Evolutionary conservation across 495 filamentous ascomycete genomes (phyloP).

Genomic region (Penicillium verhagenii): DNA sequence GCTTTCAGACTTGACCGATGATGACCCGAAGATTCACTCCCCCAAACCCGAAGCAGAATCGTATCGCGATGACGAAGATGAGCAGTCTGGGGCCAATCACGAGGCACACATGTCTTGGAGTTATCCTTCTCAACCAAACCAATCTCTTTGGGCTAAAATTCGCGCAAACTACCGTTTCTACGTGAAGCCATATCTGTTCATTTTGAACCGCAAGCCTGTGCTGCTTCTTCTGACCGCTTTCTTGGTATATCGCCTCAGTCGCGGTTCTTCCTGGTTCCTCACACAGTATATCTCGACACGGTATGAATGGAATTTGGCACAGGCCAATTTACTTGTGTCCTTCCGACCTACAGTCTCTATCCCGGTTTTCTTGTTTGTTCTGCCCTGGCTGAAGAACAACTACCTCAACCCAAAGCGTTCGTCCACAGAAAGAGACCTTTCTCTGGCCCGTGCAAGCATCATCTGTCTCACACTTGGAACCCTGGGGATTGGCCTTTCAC

Average conservation of each 20-base stretch:
- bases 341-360: conserved; percentile 51
- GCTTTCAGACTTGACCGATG: conserved; percentile 30
- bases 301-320: conserved; percentile 54
- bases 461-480: conserved; percentile 45
- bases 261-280: conserved; percentile 51
- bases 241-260: conserved; percentile 50
- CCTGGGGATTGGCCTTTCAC: conserved; percentile 47
- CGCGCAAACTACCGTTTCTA: conserved; percentile 24
- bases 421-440: conserved; percentile 50
- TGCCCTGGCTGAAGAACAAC: conserved; percentile 39
- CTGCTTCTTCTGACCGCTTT: conserved; percentile 50
- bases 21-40: background rate
- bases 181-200: conserved; percentile 41
- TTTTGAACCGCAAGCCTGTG: conserved; percentile 42
- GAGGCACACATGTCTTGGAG: conserved; percentile 23
- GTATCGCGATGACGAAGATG: conserved; percentile 22
- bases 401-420: conserved; percentile 14
- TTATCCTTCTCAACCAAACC: conserved; percentile 15
- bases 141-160: conserved; percentile 19
- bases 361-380: conserved; percentile 47
- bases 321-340: conserved; percentile 54
- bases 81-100: conserved; percentile 8
- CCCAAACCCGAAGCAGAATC: conserved; percentile 11
- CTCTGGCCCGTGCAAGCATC: conserved; percentile 49
- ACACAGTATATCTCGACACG: conserved; percentile 58